A percentile compares a stretch with the other conserved stretches of the same genome.
These are phyloP conservation scores for Penicillium flavigenum DNA, from an alignment of 495 filamentous ascomycete genomes.

Conservation along the genomic window DNA sequence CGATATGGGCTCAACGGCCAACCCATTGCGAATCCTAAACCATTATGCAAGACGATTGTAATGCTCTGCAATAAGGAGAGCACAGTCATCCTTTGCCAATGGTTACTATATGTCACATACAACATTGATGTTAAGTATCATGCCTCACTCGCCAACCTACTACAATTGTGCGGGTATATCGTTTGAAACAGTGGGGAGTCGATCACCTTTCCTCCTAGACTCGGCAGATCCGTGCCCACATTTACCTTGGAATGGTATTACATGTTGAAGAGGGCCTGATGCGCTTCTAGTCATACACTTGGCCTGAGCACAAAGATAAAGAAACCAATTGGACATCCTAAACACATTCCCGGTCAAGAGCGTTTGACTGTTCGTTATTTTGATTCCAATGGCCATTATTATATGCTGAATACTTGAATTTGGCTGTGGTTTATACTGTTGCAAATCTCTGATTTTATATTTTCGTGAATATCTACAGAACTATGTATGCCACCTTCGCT, in stretches of 20 bases:
- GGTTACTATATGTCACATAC: background rate
- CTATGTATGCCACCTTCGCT: background rate
- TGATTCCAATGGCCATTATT: no score
- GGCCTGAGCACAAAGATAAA: background rate
- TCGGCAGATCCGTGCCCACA: background rate
- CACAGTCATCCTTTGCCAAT: background rate
- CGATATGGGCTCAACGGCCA: background rate
- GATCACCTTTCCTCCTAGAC: background rate
- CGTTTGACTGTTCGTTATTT: background rate
- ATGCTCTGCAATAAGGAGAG: background rate
- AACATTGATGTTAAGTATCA: background rate
- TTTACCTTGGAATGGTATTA: background rate
- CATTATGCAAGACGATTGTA: no score
- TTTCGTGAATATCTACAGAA: background rate
- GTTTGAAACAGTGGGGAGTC: background rate
- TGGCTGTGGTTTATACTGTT: background rate
- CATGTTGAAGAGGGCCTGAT: background rate
- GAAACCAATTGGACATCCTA: background rate
- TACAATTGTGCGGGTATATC: background rate
- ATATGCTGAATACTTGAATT: background rate
- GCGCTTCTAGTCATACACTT: background rate
- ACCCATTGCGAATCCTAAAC: background rate
- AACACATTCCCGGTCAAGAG: background rate
- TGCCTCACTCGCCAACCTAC: background rate
- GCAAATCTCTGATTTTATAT: background rate